Evolutionary conservation across 257 asterid species (phyloP), one percentile per base, ranked within the genome.

Genomic region (Solanum stenotomum): DNA sequence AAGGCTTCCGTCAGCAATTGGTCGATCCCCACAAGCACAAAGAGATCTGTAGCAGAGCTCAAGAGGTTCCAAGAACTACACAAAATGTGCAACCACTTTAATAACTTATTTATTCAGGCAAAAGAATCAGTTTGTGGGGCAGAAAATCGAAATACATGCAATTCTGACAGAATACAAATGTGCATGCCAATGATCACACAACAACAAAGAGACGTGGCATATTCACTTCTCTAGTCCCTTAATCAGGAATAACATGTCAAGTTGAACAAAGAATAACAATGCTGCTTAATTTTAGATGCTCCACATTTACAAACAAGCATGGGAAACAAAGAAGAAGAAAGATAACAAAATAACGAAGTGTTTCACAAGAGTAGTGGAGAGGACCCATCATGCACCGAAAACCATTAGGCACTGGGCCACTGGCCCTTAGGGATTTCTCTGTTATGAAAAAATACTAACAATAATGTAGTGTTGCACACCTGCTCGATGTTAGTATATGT

Each of bases 21-120:
- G 89, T 44, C 88, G 85, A 85, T 92, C 94, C 34, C 94, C 94
- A 74, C 94, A 92, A 88, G 92, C 90, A 86, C 94, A 92, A 6
- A 92, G 92, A 86, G 94, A 92, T 71, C 91, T 88, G 82, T 92
- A 92, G 90, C 94, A 92, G 61, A 92, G 92, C 72, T 92, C 94
- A 44, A 92, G 91, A 79, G 94, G 93, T 89, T 92, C 94, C 87
- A 92, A 88, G 90, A 92, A 92, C 94, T 90, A 84, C 88, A 86
- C 9, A 85, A n/a, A 18, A 38, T 79, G 40, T 59, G 78, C 44
- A 74, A 86, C 27, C 27, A 59, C 31, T 38, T 83, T 23, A 89
- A 67, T 10, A 40, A 44, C 15, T 29, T 59, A 52, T 74, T 12
- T 16, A 12, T 37, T 18, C 71, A 14, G 10, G 88, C 25, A 7